A percentile compares a stretch with the other conserved stretches of the same genome.
Conservation (phyloP, 2,329 filamentous ascomycete species). For the Fusarium mexicanum region DNA sequence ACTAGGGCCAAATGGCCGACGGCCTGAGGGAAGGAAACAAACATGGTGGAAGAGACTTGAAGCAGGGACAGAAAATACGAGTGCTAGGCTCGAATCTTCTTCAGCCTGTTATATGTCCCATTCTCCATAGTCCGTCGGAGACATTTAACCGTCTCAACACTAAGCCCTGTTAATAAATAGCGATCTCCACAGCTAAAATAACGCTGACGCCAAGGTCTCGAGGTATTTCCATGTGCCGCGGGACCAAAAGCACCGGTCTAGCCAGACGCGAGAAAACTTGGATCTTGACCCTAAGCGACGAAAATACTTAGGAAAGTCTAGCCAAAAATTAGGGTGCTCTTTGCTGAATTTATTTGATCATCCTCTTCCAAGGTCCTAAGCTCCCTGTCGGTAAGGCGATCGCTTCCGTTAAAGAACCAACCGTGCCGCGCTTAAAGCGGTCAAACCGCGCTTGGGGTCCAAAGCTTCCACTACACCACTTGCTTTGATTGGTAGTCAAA, state of each 20-base stretch:
- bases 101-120: neutral
- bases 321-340: accelerated
- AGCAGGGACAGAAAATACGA: neutral
- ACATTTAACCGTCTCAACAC: neutral
- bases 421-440: neutral
- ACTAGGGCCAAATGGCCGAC: neutral
- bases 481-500: neutral
- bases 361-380: neutral
- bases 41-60: neutral
- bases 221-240: neutral
- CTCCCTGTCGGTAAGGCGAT: neutral
- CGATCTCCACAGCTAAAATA: neutral
- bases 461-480: neutral
- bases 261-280: neutral
- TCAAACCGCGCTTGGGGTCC: neutral
- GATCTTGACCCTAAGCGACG: neutral
- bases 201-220: neutral
- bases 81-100: neutral
- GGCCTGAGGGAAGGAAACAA: accelerated
- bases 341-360: neutral
- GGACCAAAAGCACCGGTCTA: neutral
- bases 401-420: neutral
- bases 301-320: neutral
- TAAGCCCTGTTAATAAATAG: neutral
- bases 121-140: neutral